phyloP scores from a whole-genome alignment of 1,139 yeast genomes.

The Blastobotrys arbuscula region DNA sequence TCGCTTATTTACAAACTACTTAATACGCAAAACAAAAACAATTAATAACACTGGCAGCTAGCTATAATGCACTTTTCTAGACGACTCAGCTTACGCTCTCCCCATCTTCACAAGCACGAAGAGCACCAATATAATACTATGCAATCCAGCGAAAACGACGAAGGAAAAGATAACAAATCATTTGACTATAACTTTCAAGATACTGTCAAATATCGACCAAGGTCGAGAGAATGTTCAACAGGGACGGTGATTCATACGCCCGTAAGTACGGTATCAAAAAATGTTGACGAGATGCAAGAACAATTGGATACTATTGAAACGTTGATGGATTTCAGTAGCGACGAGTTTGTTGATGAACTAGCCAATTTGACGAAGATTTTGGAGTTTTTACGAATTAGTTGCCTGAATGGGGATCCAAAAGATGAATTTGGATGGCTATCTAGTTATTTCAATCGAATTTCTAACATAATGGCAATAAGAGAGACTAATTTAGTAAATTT shows the following conservation, averaged over 20 bases:
- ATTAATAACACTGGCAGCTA: too few relatives aligned
- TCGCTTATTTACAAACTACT: too few relatives aligned
- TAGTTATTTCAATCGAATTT: conserved; percentile 5
- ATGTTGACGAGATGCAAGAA: conserved; percentile 1
- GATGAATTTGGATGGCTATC: conserved; percentile 3
- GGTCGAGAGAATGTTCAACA: not conserved
- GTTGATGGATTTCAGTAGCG: not conserved
- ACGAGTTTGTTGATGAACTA: conserved; percentile 5
- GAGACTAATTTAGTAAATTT: not conserved
- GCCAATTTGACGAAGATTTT: not conserved
- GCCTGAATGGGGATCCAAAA: not conserved
- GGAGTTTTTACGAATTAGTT: conserved; percentile 1
- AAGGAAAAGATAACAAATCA: not conserved
- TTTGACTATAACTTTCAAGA: not conserved
- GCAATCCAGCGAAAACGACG: not conserved
- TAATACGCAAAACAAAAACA: too few relatives aligned
- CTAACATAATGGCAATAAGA: not conserved
- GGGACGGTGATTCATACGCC: conserved; percentile 6
- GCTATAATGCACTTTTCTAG: too few relatives aligned
- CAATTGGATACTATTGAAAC: conserved; percentile 2
- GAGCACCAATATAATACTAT: too few relatives aligned
- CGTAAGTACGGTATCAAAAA: not conserved
- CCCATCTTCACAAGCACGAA: too few relatives aligned
- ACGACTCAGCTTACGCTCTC: too few relatives aligned
- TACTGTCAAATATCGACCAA: not conserved